Conservation (phyloP, 179 eudicot genomes). For the Gypsophila paniculata region DNA sequence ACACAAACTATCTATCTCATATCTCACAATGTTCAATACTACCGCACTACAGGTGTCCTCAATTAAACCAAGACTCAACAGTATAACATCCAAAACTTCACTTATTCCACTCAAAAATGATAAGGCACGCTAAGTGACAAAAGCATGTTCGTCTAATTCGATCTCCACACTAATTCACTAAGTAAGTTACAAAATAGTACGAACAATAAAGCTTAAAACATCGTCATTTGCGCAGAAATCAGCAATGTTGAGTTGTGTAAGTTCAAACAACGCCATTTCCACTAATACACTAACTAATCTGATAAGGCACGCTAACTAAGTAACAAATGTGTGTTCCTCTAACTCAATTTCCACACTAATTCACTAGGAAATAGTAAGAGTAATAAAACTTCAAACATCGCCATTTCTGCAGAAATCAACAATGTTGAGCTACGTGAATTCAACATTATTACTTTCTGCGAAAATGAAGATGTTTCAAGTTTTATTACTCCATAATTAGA, state of each 20-base stretch:
- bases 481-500: too few relatives aligned
- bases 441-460: too few relatives aligned
- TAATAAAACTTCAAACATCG: not conserved
- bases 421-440: not conserved
- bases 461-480: too few relatives aligned
- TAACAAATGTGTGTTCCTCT: not conserved
- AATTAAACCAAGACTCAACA: not conserved
- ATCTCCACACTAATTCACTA: not conserved
- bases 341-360: not conserved
- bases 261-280: too few relatives aligned
- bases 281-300: not conserved
- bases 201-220: not conserved
- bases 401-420: conserved; percentile 9
- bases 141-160: not conserved
- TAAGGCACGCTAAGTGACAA: not conserved
- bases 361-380: too few relatives aligned
- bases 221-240: too few relatives aligned
- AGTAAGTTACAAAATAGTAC: not conserved
- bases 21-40: not conserved
- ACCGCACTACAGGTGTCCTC: not conserved
- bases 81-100: not conserved
- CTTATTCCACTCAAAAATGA: not conserved
- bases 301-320: not conserved
- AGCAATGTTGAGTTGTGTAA: too few relatives aligned
- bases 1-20: not conserved